phyloP scores from a whole-genome alignment of 192 early-diverging fungal genomes.

The Backusella circina region DNA sequence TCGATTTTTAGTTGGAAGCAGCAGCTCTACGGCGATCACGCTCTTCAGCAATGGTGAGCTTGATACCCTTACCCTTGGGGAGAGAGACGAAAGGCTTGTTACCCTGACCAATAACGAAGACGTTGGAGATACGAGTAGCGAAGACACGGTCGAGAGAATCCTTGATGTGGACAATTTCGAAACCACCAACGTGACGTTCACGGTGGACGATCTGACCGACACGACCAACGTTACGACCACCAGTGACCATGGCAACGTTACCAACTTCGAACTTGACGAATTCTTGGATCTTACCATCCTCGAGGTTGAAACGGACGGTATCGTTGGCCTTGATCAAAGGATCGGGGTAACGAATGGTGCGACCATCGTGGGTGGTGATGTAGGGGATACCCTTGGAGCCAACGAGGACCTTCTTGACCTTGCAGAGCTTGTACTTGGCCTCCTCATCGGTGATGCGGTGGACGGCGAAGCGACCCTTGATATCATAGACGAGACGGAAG shows the following conservation, averaged over 20 bases:
- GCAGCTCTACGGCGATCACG: slow-evolving; percentile 85
- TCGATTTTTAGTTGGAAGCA: slow-evolving; percentile 4
- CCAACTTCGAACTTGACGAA: slow-evolving; percentile 99
- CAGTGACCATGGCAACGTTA: slow-evolving; percentile 95
- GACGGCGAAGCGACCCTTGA: slow-evolving; percentile 99
- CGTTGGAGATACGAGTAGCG: slow-evolving; percentile 97
- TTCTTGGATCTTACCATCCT: no score
- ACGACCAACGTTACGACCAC: slow-evolving; percentile 98
- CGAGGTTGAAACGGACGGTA: no score
- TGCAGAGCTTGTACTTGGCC: no score
- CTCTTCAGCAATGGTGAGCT: slow-evolving; percentile 99
- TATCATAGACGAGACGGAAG: slow-evolving; percentile 99
- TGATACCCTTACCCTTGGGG: slow-evolving; percentile 99
- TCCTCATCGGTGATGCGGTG: slow-evolving; percentile 98
- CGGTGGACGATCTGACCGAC: slow-evolving; percentile 95
- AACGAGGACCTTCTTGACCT: no score
- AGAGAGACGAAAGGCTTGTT: slow-evolving; percentile 95
- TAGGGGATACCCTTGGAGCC: no score
- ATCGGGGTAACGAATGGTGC: no score
- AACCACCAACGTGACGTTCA: slow-evolving; percentile 96
- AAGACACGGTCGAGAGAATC: slow-evolving; percentile 92
- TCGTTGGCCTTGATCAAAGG: no score
- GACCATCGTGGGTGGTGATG: no score
- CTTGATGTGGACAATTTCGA: slow-evolving; percentile 99
- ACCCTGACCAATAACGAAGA: slow-evolving; percentile 83